Evolutionary conservation across 2,329 filamentous ascomycete species (phyloP), one percentile per base, ranked within the genome.

Genomic region (Decorospora gaudefroyi): DNA sequence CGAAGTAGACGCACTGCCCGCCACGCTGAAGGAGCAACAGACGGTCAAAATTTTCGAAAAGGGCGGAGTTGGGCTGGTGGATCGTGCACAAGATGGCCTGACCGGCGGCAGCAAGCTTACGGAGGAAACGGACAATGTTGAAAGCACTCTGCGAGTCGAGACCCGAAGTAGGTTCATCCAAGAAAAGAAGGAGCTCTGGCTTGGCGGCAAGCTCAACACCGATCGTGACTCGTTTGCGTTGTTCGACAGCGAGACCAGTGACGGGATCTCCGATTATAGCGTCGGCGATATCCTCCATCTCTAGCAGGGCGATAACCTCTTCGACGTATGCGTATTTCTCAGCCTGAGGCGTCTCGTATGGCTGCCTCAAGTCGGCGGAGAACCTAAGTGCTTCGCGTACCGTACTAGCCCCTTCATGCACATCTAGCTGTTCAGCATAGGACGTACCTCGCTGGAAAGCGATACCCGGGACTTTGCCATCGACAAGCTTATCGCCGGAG

Each of bases 61-160:
- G 77, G 0, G 88, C 84, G 11, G 88, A 87, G 55, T 90, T 92
- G 1, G 90, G 90, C 67, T 95, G 90, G 68, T 95, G 90, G 52
- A 95, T 95, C 0, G 90, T 95, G 72, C 89, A 95, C 3, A 95
- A 79, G 56, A 95, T 90, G 7, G 90, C 90, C 65, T 95, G 90
- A 1, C 90, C 90, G 2, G 87, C 86, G n/a, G 79, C 76, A 35
- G 86, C 84, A 4, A 90, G 78, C 72, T 89, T 90, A 59, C 82
- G 83, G n/a, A 90, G 74, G 75, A 90, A 88, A 22, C 85, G 83
- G 17, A 88, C 83, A 54, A 89, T 89, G 69, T 88, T 88, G 74
- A 85, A 90, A 12, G 87, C 85, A 43, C 79, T 83, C 65, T 88
- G 84, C 19, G 79, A 83, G 62, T 88, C 85, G 1, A 91, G 80